Evolutionary conservation across 306 rosid genomes (phyloP), one percentile per base, ranked within the genome.

Genomic region (Argentina anserina): DNA sequence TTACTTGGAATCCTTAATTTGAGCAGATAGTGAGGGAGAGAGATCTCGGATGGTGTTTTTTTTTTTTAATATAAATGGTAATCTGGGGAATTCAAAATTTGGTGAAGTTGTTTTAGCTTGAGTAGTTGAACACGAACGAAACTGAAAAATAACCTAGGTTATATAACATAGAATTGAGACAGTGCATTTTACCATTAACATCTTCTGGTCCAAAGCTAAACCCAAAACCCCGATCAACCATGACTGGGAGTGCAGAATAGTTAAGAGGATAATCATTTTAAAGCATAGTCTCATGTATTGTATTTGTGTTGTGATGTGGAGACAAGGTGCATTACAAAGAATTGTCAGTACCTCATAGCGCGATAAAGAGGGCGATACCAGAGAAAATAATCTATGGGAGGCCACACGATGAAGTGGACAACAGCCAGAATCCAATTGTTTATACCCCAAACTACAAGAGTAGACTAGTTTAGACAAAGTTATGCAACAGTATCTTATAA

Each of bases 281-380:
- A 70, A 66, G 68, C 75, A n/a, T 53, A 74, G 58, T 39, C 39
- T 50, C 43, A 58, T 52, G n/a, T 78, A 80, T 53, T 71, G 42
- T 76, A 65, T 61, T 62, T 70, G 75, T 75, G 52, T 28, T 21
- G 56, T 69, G 28, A 70, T 34, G 70, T 21, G 80, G 62, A 72
- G 36, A 23, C 65, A 45, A 36, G 45, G 49, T n/a, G 50, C 34
- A 46, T 70, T 29, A 52, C 58, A 70, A 15, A 70, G 42, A 52
- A 68, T 10, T 13, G 31, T 34, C 56, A 69, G 40, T 88, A 94
- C 99, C 99, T 94, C 83, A 76, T 87, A 29, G 99, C 99, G 12
- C 93, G 95, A 78, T 91, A 94, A 85, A 94, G 99, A 40, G 99
- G 97, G 65, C 99, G 99, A 81, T 94, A 91, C 99, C 99, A 94